These are phyloP conservation scores for Rhizoclosmatium globosum DNA, from an alignment of 192 early-diverging fungal species.

Conservation along the genomic window DNA sequence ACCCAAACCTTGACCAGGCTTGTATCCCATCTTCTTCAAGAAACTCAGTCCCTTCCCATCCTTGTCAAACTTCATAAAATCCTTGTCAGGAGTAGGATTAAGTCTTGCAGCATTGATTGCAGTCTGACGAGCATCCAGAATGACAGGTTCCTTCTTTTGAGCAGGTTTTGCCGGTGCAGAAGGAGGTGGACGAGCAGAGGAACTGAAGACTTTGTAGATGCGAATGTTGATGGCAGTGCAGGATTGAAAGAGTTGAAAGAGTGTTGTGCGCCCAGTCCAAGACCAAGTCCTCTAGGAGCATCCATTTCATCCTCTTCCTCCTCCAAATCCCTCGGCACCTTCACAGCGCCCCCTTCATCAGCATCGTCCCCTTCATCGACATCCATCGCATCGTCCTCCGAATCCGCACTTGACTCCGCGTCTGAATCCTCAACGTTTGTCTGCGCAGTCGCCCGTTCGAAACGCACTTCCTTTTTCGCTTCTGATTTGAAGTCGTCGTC, in stretches of 20 bases:
- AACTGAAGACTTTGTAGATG: background rate
- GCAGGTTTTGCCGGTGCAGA: background rate
- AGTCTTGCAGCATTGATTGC: background rate
- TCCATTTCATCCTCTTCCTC: conserved; percentile 36
- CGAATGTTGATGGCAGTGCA: background rate
- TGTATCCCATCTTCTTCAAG: conserved; percentile 93
- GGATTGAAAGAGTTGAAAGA: background rate
- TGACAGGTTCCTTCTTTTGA: background rate
- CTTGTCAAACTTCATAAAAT: conserved; percentile 88
- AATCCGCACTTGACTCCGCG: no score
- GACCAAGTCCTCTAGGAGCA: conserved; percentile 22
- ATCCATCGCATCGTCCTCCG: conserved; percentile 42
- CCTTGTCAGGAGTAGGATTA: conserved; percentile 49
- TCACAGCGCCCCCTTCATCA: conserved; percentile 10
- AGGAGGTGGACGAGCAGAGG: background rate
- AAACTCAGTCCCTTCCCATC: conserved; percentile 79
- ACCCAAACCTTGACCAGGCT: conserved; percentile 89
- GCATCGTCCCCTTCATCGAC: conserved; percentile 40
- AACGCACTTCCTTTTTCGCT: background rate
- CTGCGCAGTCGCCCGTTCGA: no score
- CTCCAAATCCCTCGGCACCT: background rate
- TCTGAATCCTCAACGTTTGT: no score
- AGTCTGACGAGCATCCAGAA: conserved; percentile 25
- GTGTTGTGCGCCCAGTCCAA: conserved; percentile 27
- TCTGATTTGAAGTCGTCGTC: conserved; percentile 9